These are phyloP conservation scores for Metarhizium rileyi DNA, from an alignment of 2,329 filamentous ascomycete species.

Conservation along the genomic window DNA sequence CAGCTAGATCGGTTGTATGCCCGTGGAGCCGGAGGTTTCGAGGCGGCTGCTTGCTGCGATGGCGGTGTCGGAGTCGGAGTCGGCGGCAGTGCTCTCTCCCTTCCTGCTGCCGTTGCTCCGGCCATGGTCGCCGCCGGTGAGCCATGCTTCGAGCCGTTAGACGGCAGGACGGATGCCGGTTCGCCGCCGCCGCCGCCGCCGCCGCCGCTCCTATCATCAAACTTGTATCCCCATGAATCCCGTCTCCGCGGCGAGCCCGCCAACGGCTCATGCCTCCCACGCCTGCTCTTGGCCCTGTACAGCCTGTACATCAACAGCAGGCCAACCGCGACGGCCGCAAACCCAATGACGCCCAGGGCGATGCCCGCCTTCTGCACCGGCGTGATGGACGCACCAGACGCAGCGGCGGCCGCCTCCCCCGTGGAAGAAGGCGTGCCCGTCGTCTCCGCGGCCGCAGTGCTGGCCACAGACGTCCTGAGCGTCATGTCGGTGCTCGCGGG, in stretches of 20 bases:
- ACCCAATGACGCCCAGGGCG: conserved; percentile 41
- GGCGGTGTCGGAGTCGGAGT: not conserved
- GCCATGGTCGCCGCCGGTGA: not conserved
- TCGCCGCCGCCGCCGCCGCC: conserved; percentile 15
- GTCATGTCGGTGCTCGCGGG: not conserved
- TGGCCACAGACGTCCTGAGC: not conserved
- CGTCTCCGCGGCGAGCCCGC: conserved; percentile 11
- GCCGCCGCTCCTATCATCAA: conserved; percentile 16
- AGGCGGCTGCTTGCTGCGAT: not conserved
- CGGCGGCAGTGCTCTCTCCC: not conserved
- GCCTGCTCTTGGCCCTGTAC: conserved; percentile 30
- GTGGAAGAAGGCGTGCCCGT: conserved; percentile 2
- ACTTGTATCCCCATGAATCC: conserved; percentile 27
- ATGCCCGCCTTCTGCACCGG: conserved; percentile 48
- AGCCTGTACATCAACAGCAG: conserved; percentile 35
- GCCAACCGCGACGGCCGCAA: conserved; percentile 36
- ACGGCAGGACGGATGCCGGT: conserved; percentile 13
- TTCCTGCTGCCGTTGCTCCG: not conserved
- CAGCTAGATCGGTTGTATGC: conserved; percentile 21
- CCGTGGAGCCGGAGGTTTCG: conserved; percentile 12
- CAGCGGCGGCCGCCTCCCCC: conserved; percentile 8
- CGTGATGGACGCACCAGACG: conserved; percentile 15
- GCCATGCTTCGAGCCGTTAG: conserved; percentile 11
- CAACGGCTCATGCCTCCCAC: conserved; percentile 6
- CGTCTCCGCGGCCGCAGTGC: conserved; percentile 2